Base-by-base conservation (phyloP, 306 rosid species). In the Lathyrus aphaca region DNA sequence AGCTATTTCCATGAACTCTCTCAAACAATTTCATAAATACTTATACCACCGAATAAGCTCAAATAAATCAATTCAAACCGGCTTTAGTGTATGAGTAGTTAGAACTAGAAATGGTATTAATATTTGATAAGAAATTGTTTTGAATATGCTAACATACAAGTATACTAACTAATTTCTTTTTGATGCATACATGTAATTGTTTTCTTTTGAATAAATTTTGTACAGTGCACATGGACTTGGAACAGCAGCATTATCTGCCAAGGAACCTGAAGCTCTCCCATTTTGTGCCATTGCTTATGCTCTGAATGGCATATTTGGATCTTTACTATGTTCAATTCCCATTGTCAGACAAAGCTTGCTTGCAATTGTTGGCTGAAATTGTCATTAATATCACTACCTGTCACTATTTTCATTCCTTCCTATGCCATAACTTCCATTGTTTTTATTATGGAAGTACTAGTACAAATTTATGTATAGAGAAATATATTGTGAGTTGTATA, bases 221-320 rank as follows among this genome's bases (percentile, higher is more conserved):
- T 54, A 3, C 75, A 90, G 97, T 80, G 97, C 98, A 55, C 97
- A 90, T 66, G 98, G 98, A 63, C 81, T 94, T 55, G 97, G 98
- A 71, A 93, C 98, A 64, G 98, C 96, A 25, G 98, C 98, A 29
- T 84, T 93, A 74, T 88, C 97, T 56, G 96, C 92, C 43, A 93
- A 93, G 83, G 98, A 93, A 84, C 98, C 98, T 5, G 98, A 90
- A 79, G 96, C 98, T 74, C 96, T 94, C 49, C 96, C 98, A 50
- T 94, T 94, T 71, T 94, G 98, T 46, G 96, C 98, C 72, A 88
- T 94, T 72, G 96, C 98, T 46, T 88, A 94, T 73, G 97, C 89
- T 49, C 76, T 90, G 71, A 94, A 88, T 79, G 97, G 97, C 29
- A 94, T 94, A 65, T 90, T 90, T 81, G 98, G 98, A 62, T 87